Conservation (phyloP, 306 rosid species). For the Trifolium repens region DNA sequence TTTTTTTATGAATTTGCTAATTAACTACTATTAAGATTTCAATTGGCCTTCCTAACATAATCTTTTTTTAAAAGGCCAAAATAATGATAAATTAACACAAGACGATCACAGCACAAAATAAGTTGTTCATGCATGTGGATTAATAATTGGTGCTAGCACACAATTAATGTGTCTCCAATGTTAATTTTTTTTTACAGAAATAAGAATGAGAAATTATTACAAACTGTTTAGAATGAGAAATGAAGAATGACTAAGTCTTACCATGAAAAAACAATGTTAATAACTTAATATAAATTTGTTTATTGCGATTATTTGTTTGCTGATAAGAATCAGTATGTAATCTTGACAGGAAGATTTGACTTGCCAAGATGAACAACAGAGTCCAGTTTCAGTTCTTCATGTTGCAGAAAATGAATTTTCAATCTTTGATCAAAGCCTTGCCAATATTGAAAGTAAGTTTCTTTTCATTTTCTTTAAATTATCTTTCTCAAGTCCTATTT, state of each 20-base stretch:
- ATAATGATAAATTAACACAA: too few species aligned
- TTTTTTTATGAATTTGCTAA: not conserved
- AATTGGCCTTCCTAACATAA: too few species aligned
- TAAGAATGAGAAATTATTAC: too few species aligned
- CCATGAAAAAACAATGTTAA: too few species aligned
- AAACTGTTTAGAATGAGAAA: too few species aligned
- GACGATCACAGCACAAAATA: too few species aligned
- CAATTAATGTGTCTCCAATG: constrained; percentile 15
- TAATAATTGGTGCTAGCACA: not conserved
- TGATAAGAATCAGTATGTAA: constrained; percentile 12
- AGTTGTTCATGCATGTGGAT: too few species aligned
- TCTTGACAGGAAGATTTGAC: constrained; percentile 36
- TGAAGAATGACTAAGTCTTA: too few species aligned
- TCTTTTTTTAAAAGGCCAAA: too few species aligned
- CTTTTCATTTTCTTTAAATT: not conserved
- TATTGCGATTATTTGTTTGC: constrained; percentile 1
- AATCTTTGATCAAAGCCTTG: constrained; percentile 55
- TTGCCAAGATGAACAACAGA: constrained; percentile 58
- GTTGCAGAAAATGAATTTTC: constrained; percentile 54
- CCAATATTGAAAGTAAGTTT: constrained; percentile 58
- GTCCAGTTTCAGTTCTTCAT: constrained; percentile 75
- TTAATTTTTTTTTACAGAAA: not conserved
- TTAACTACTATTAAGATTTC: not conserved
- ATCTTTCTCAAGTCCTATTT: not conserved
- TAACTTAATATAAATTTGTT: not conserved